phyloP scores from a whole-genome alignment of 129 eudicot genomes.

The Centella asiatica region DNA sequence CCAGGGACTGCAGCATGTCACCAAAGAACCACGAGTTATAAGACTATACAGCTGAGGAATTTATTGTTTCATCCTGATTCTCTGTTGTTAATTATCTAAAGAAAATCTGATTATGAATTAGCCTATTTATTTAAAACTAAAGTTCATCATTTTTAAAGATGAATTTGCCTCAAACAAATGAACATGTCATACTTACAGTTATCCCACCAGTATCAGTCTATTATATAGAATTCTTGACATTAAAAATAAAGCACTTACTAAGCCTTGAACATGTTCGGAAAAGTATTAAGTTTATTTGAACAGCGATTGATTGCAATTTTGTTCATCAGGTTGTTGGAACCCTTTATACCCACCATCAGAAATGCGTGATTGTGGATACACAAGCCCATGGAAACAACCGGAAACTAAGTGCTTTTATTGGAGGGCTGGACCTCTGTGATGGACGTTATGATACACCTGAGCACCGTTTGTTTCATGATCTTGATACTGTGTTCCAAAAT shows the following conservation, averaged over 20 bases:
- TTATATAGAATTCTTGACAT: neutral
- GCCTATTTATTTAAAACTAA: no score
- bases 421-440: constrained; percentile 70
- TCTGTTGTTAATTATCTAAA: neutral
- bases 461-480: constrained; percentile 56
- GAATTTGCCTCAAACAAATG: neutral
- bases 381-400: constrained; percentile 59
- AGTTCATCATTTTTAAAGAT: no score
- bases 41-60: neutral
- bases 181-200: no score
- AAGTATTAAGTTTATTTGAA: no score
- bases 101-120: neutral
- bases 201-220: neutral
- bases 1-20: neutral
- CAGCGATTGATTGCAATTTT: neutral
- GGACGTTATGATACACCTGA: constrained; percentile 81
- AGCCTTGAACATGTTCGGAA: neutral
- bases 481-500: constrained; percentile 42
- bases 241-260: neutral
- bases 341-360: constrained; percentile 68
- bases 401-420: constrained; percentile 55
- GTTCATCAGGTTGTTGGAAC: constrained; percentile 65
- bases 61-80: neutral
- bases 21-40: neutral
- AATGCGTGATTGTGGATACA: constrained; percentile 66